Percentiles rank a stretch among this genome's conserved stretches.
These are phyloP conservation scores for Keqinozyma sinolaborantium DNA, from an alignment of 1,139 yeast genomes.

Conservation along the genomic window DNA sequence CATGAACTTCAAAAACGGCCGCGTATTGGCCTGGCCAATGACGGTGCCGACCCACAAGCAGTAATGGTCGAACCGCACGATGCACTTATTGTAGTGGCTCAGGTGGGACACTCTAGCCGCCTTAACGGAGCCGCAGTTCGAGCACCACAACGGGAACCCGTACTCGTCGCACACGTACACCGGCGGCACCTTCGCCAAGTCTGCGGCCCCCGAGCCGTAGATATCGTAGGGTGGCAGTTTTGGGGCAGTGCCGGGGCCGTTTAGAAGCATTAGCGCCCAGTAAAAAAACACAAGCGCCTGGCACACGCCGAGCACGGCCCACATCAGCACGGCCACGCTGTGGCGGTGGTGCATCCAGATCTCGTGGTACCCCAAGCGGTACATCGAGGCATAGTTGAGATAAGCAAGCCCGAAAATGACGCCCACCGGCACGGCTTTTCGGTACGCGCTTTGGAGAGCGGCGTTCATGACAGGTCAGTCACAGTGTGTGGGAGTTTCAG, in stretches of 20 bases:
- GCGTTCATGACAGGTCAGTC: no score
- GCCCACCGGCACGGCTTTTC: conserved; percentile 1
- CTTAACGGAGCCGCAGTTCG: conserved; percentile 50
- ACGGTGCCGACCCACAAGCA: conserved; percentile 62
- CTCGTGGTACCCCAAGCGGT: conserved; percentile 34
- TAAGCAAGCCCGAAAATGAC: conserved; percentile 9
- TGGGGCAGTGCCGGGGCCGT: conserved; percentile 36
- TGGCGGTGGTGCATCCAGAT: conserved; percentile 27
- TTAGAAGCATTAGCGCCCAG: conserved; percentile 24
- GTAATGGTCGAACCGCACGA: conserved; percentile 62
- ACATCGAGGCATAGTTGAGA: conserved; percentile 28
- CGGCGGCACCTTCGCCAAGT: conserved; percentile 33
- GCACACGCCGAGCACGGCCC: conserved; percentile 28
- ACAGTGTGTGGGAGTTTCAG: no score
- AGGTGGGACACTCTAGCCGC: conserved; percentile 57
- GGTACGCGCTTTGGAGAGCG: background rate
- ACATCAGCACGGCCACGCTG: conserved; percentile 30
- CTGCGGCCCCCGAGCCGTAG: conserved; percentile 13
- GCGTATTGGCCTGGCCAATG: conserved; percentile 55
- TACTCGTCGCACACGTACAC: conserved; percentile 53
- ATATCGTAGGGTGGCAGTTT: conserved; percentile 23
- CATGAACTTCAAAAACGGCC: conserved; percentile 48
- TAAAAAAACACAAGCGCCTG: conserved; percentile 24
- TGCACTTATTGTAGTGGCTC: conserved; percentile 39
- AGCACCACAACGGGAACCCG: conserved; percentile 65